Conservation (phyloP, 176 grass and related monocot species). For the Pontederia paniculata region DNA sequence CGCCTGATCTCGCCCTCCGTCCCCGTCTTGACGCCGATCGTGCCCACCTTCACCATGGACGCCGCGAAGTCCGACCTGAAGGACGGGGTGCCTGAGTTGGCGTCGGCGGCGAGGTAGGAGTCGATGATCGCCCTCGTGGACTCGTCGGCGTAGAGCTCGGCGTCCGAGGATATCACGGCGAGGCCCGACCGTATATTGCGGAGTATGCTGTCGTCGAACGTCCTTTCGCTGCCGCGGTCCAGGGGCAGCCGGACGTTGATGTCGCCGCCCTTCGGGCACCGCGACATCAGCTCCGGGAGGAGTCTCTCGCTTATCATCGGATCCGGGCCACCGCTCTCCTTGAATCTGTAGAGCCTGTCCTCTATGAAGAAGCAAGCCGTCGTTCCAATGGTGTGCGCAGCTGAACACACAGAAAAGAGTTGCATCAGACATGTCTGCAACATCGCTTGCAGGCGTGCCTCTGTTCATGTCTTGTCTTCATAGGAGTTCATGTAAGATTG, state of each 20-base stretch:
- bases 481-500: no score
- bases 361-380: constrained; percentile 89
- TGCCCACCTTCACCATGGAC: constrained; percentile 69
- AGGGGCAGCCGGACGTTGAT: constrained; percentile 49
- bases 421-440: no score
- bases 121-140: constrained; percentile 56
- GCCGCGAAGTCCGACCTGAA: constrained; percentile 63
- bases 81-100: constrained; percentile 34
- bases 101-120: constrained; percentile 52
- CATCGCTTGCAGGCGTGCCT: not conserved
- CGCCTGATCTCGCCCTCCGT: constrained; percentile 44
- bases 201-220: constrained; percentile 63
- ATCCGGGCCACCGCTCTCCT: constrained; percentile 28
- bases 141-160: constrained; percentile 53
- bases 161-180: constrained; percentile 65
- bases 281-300: constrained; percentile 43
- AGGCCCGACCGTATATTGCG: constrained; percentile 69
- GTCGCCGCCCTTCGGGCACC: constrained; percentile 51
- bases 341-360: constrained; percentile 56
- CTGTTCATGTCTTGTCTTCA: no score
- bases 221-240: constrained; percentile 52
- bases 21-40: constrained; percentile 48
- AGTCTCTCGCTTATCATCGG: constrained; percentile 43
- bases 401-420: constrained; percentile 2
- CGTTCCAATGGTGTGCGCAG: constrained; percentile 87